Percentiles rank a stretch among this genome's conserved stretches.
phyloP scores from a whole-genome alignment of 2,329 filamentous ascomycete species.

The Huntiella savannae region DNA sequence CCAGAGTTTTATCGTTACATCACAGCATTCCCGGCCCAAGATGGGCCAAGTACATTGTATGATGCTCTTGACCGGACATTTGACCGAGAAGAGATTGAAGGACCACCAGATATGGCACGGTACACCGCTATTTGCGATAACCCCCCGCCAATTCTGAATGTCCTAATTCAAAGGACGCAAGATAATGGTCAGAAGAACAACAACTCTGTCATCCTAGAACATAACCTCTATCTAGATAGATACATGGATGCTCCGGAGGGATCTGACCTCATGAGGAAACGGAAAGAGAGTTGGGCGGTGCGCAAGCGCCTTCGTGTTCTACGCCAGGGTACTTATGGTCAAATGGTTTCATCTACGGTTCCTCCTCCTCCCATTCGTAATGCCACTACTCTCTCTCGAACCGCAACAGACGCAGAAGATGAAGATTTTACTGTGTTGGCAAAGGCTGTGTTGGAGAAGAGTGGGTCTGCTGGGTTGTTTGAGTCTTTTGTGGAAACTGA shows the following conservation, averaged over 20 bases:
- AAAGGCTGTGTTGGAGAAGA: constrained; percentile 5
- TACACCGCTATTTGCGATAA: constrained; percentile 50
- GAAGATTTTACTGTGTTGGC: not conserved
- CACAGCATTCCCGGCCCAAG: constrained; percentile 36
- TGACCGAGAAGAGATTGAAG: constrained; percentile 55
- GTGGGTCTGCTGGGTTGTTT: not conserved
- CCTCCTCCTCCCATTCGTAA: constrained; percentile 3
- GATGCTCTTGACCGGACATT: constrained; percentile 72
- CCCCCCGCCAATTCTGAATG: constrained; percentile 71
- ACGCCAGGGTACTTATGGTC: constrained; percentile 3
- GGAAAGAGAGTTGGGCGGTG: constrained; percentile 56
- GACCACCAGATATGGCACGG: constrained; percentile 35
- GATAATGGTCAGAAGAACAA: constrained; percentile 58
- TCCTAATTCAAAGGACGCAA: constrained; percentile 70
- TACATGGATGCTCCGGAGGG: constrained; percentile 55
- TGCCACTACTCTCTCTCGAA: not conserved
- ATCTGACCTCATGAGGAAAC: constrained; percentile 40
- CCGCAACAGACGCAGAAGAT: not conserved
- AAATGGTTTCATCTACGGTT: not conserved
- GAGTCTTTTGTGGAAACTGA: not conserved
- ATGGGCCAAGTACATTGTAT: constrained; percentile 46
- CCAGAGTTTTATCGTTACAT: constrained; percentile 39
- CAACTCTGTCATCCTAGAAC: constrained; percentile 59
- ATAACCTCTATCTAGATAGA: constrained; percentile 69
- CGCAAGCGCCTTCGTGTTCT: constrained; percentile 8